These are phyloP conservation scores for Haplosporangium sp. DNA, from an alignment of 371 early-diverging fungal species.

Conservation along the genomic window DNA sequence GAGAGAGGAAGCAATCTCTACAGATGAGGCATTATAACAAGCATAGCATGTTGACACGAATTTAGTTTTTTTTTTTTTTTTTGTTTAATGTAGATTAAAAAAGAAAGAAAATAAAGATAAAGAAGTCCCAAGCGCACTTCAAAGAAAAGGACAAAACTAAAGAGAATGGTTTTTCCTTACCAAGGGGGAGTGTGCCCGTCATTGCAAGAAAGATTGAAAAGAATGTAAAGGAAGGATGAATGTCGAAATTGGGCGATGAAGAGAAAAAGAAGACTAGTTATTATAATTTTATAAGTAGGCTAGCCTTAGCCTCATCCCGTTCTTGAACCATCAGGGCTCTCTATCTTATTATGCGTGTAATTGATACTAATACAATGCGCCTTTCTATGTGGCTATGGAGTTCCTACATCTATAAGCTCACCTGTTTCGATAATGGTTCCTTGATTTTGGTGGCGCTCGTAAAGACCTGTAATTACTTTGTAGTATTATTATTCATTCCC, in stretches of 20 bases:
- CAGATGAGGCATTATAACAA: not conserved
- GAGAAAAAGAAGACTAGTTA: not conserved
- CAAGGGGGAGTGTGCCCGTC: slow-evolving; percentile 49
- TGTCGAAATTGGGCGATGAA: slow-evolving; percentile 1
- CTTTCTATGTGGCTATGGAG: too few relatives aligned
- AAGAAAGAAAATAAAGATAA: not conserved
- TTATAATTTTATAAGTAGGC: too few relatives aligned
- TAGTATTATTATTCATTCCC: not conserved
- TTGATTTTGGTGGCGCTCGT: not conserved
- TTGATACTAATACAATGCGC: not conserved
- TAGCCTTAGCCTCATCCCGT: too few relatives aligned
- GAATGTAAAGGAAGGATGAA: not conserved
- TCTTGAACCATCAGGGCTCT: too few relatives aligned
- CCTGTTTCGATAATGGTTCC: not conserved
- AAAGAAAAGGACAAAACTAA: not conserved
- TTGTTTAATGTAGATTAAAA: not conserved
- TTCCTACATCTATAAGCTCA: too few relatives aligned
- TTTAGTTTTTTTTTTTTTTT: too few relatives aligned
- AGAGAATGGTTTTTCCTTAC: slow-evolving; percentile 9
- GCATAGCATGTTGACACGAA: not conserved
- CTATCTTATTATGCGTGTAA: too few relatives aligned
- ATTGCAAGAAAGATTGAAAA: slow-evolving; percentile 12
- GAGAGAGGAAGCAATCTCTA: slow-evolving; percentile 53
- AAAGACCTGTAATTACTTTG: not conserved
- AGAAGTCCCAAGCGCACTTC: not conserved